Evolutionary conservation across 306 rosid species (phyloP), one percentile per base, ranked within the genome.

Genomic region (Dryas octopetala): DNA sequence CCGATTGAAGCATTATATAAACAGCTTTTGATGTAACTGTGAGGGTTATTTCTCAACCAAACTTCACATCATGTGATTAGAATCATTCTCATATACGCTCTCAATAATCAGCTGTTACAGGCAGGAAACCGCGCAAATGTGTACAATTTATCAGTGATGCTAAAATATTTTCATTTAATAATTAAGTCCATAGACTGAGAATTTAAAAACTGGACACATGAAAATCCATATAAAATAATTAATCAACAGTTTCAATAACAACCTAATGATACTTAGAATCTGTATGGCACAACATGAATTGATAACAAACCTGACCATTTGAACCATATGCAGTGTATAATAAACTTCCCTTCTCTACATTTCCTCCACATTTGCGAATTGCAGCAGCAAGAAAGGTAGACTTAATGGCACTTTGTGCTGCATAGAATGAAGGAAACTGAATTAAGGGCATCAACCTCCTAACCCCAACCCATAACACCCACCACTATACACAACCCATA

Each of bases 361-460:
- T 95, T 76, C 98, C 97, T 75, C 98, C 98, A 47, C 92, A 87
- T 82, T 95, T 95, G 66, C 91, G 88, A 84, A 95, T 90, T 49
- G 97, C 97, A 75, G 98, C 53, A 70, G 97, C 97, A 74, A 95
- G 76, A 79, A 95, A 95, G 61, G 93, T 90, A 70, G 90, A 80
- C 83, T 95, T 95, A 51, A 50, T 32, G 75, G 91, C 97, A 89
- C 93, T 77, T 88, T 95, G 96, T n/a, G 93, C 97, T 95, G 78
- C 83, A 84, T 52, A 63, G 23, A 81, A 70, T 32, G 17, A 75
- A 64, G 66, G 70, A 66, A 68, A 66, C 47, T 68, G 32, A 78
- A 64, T 75, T 69, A 79, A 43, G 14, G 44, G 50, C 75, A 61
- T 3, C 48, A 53, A 57, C 77, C 46, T 47, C 60, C 62, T 45